Evolutionary conservation across 345 rosid genomes (phyloP).

Genomic region (Euclidium syriacum): DNA sequence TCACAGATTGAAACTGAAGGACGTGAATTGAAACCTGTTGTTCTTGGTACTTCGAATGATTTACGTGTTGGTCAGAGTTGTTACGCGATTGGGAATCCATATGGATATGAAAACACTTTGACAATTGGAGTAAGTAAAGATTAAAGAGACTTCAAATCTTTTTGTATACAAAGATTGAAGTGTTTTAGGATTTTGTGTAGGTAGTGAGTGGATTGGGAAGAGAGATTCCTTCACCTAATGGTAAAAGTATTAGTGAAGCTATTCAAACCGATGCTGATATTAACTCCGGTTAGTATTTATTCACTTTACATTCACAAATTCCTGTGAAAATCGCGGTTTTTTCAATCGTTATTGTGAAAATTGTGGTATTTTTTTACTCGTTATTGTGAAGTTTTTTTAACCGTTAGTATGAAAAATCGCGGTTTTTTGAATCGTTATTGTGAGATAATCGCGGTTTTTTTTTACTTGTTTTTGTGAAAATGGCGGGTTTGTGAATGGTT

Average conservation of each 20-base stretch:
- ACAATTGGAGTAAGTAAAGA: conserved; percentile 93
- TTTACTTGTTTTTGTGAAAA: not conserved
- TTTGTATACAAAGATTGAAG: not conserved
- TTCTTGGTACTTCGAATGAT: conserved; percentile 61
- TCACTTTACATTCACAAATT: not conserved
- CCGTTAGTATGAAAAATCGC: too few species aligned
- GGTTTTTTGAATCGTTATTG: not conserved
- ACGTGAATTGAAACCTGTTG: conserved; percentile 58
- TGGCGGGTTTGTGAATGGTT: too few species aligned
- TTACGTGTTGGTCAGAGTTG: conserved; percentile 85
- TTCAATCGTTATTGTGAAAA: not conserved
- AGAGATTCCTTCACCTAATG: conserved; percentile 87
- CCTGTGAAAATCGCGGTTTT: not conserved
- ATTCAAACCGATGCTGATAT: conserved; percentile 90
- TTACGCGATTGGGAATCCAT: conserved; percentile 85
- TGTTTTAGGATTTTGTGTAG: conserved; percentile 40
- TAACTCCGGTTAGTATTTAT: conserved; percentile 47
- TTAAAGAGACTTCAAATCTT: not conserved
- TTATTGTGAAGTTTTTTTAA: too few species aligned
- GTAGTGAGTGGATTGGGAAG: conserved; percentile 88
- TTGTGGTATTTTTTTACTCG: not conserved
- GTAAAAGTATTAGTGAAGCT: conserved; percentile 72
- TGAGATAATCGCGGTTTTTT: not conserved
- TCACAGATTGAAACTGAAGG: conserved; percentile 70
- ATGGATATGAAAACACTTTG: conserved; percentile 83